Base-by-base conservation (phyloP, 225 moss, liverwort and hornwort species). In the Lunularia cruciata region DNA sequence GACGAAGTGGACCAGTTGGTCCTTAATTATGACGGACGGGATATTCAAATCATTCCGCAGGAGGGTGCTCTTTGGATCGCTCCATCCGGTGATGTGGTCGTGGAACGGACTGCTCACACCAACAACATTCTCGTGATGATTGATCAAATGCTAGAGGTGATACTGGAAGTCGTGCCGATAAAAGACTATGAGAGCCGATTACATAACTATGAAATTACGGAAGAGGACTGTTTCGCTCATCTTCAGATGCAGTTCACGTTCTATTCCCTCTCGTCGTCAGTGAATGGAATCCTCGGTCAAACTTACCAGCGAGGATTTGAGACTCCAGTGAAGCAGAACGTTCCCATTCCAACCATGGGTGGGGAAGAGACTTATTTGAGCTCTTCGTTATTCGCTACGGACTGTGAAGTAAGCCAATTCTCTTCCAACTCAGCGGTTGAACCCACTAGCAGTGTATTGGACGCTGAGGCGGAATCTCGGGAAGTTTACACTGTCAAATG, bases 211-310 rank as follows among this genome's bases (percentile, higher is more conserved):
- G 70, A 78, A 33, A 67, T 86, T 47, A 61, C 63, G 0, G 64
- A 26, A 5, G 78, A 79, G 16, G 81, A 81, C 57, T 81, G 76
- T 64, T 85, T 77, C 40, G 82, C 82, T 8, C 85, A 82, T 47
- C 67, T 86, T 13, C 75, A 83, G 72, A 80, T 81, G 68, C 76
- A 81, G 48, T 81, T 81, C 57, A 73, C 39, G 0, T 81, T 81
- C 76, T 76, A 65, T 67, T 68, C 72, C 58, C 70, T 86, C 12
- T 81, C 83, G 9, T 43, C 75, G 18, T 46, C 68, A 5, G 86
- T 83, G 58, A 72, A 86, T 52, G 86, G 83, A 35, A 83, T 83
- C 57, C 22, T 86, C 37, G 83, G 86, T 0, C 83, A 83, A 52
- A 86, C 83, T 3, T 86, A 86, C 71, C 77, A 79, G 59, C 86